Percentiles rank a stretch among this genome's conserved stretches.
Conservation (phyloP, 2,329 filamentous ascomycete species). For the Fusarium sp. region DNA sequence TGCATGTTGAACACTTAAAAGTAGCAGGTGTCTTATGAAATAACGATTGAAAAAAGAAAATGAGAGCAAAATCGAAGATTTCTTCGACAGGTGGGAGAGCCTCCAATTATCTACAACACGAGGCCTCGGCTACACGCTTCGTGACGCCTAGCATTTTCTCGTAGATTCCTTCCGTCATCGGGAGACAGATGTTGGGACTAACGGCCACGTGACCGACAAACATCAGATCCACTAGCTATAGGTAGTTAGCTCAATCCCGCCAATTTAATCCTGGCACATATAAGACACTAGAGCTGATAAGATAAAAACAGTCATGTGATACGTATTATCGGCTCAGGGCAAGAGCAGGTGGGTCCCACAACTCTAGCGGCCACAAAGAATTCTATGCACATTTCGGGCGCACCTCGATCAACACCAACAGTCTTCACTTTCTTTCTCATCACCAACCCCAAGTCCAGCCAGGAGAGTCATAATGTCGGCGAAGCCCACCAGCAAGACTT, state of each 20-base stretch:
- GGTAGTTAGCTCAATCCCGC: too few species aligned
- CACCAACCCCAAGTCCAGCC: conserved; percentile 54
- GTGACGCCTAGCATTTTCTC: conserved; percentile 52
- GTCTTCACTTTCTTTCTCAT: conserved; percentile 51
- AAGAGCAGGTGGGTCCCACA: too few species aligned
- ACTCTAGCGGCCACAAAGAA: too few species aligned
- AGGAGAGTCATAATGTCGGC: conserved; percentile 74
- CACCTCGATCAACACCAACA: conserved; percentile 49
- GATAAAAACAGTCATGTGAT: conserved; percentile 48
- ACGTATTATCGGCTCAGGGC: too few species aligned
- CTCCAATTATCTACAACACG: conserved; percentile 36
- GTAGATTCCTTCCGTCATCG: conserved; percentile 50
- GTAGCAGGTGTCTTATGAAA: conserved; percentile 5
- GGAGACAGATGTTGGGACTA: too few species aligned
- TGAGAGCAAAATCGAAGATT: conserved; percentile 10
- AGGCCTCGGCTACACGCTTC: conserved; percentile 36
- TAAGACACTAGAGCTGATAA: neutral
- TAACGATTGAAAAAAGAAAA: conserved; percentile 2
- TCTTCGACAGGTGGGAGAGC: conserved; percentile 5
- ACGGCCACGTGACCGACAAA: too few species aligned
- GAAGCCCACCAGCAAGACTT: conserved; percentile 89
- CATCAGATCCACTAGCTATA: too few species aligned
- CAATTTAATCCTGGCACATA: too few species aligned
- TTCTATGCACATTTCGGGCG: conserved; percentile 55
- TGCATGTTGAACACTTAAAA: conserved; percentile 50